phyloP scores from a whole-genome alignment of 257 asterid genomes.

The Solanum piurae region DNA sequence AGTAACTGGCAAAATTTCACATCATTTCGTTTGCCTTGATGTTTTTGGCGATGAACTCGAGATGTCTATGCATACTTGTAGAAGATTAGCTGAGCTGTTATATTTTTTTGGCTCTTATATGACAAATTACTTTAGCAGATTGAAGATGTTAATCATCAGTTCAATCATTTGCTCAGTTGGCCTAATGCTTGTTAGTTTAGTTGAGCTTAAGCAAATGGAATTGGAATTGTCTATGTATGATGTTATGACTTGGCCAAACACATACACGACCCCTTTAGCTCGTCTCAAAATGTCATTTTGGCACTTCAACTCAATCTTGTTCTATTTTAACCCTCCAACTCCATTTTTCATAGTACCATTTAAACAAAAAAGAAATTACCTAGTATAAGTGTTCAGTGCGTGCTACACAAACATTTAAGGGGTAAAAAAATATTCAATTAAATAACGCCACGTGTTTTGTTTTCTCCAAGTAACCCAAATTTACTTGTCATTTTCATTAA shows the following conservation, averaged over 20 bases:
- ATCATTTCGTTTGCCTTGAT: not conserved
- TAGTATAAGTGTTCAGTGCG: not conserved
- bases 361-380: not conserved
- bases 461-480: not conserved
- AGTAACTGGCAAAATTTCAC: not conserved
- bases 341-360: not conserved
- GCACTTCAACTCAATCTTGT: not conserved
- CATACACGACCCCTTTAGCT: not conserved
- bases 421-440: too few relatives aligned
- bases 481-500: not conserved
- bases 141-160: not conserved
- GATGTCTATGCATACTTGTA: not conserved
- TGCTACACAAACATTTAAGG: not conserved
- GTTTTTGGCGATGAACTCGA: not conserved
- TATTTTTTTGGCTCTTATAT: not conserved
- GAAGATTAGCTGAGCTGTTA: too few relatives aligned
- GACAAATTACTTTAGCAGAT: not conserved
- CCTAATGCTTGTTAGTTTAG: not conserved
- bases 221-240: not conserved
- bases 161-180: not conserved
- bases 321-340: not conserved
- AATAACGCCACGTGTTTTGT: not conserved
- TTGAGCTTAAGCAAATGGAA: not conserved
- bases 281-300: not conserved
- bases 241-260: not conserved